Evolutionary conservation across 306 rosid genomes (phyloP).

Genomic region (Abrus precatorius): DNA sequence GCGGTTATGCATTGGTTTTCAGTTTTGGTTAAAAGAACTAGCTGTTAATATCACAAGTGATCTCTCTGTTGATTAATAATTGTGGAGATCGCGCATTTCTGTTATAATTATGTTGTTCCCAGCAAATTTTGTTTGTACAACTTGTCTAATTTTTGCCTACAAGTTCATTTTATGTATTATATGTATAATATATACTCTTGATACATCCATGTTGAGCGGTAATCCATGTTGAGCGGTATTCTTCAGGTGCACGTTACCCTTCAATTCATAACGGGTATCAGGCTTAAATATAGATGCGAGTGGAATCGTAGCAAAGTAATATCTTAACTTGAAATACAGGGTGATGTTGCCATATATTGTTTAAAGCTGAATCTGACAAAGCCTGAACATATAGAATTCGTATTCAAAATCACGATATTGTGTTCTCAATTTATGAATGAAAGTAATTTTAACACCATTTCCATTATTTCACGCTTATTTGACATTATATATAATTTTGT

Average conservation of each 20-base stretch:
- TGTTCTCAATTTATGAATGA: background rate
- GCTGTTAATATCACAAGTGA: slow-evolving; percentile 7
- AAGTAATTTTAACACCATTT: background rate
- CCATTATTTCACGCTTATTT: background rate
- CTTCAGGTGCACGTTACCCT: background rate
- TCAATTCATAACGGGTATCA: background rate
- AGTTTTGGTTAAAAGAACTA: slow-evolving; percentile 32
- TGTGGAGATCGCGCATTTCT: slow-evolving; percentile 1
- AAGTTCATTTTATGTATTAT: background rate
- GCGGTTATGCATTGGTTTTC: slow-evolving; percentile 20
- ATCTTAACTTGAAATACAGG: background rate
- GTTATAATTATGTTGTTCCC: background rate
- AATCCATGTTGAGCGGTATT: background rate
- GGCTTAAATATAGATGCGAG: background rate
- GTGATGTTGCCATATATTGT: background rate
- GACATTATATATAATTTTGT: background rate
- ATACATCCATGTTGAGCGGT: background rate
- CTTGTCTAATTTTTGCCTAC: background rate
- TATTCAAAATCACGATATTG: background rate
- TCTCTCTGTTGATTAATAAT: slow-evolving; percentile 32
- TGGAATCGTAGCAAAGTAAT: background rate
- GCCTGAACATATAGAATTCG: background rate
- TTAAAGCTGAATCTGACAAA: background rate
- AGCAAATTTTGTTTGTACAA: slow-evolving; percentile 11
- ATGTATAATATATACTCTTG: too few relatives aligned